These are phyloP conservation scores for Termitomyces sp. DNA, from an alignment of 768 basidiomycete genomes.

Conservation along the genomic window DNA sequence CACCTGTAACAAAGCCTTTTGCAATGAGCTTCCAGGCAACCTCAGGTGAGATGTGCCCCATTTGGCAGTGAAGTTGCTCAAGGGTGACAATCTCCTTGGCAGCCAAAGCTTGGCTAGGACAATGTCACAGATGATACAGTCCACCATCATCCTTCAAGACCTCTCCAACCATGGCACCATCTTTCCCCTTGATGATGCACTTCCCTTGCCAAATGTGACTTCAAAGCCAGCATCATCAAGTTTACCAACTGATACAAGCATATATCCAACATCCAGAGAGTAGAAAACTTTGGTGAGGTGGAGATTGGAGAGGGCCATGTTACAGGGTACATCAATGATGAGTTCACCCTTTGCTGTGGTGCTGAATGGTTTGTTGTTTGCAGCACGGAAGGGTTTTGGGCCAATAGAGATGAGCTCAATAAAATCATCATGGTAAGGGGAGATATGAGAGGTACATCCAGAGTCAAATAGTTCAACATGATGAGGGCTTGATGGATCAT, in stretches of 20 bases:
- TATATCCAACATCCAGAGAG: constrained; percentile 19
- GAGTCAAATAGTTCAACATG: too few species aligned
- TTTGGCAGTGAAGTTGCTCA: too few species aligned
- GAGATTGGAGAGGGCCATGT: constrained; percentile 3
- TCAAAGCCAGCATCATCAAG: constrained; percentile 29
- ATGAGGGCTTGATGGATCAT: too few species aligned
- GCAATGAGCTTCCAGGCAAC: constrained; percentile 21
- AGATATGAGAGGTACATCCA: constrained; percentile 5
- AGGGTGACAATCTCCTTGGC: too few species aligned
- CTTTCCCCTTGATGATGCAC: constrained; percentile 15
- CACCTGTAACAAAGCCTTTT: constrained; percentile 28
- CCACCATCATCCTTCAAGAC: constrained; percentile 17
- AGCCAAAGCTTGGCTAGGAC: too few species aligned
- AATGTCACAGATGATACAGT: constrained; percentile 24
- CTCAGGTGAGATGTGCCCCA: constrained; percentile 4
- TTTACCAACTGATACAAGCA: too few species aligned
- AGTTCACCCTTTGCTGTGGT: too few species aligned
- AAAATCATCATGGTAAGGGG: constrained; percentile 23
- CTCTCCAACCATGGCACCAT: too few species aligned
- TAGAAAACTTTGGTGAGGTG: constrained; percentile 32
- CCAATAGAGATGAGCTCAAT: constrained; percentile 4
- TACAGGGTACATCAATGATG: too few species aligned
- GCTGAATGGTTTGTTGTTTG: too few species aligned
- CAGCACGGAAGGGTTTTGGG: too few species aligned
- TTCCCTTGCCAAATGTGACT: constrained; percentile 17